Evolutionary conservation across 2,329 filamentous ascomycete genomes (phyloP), one percentile per base, ranked within the genome.

Genomic region (Clonostachys solani): DNA sequence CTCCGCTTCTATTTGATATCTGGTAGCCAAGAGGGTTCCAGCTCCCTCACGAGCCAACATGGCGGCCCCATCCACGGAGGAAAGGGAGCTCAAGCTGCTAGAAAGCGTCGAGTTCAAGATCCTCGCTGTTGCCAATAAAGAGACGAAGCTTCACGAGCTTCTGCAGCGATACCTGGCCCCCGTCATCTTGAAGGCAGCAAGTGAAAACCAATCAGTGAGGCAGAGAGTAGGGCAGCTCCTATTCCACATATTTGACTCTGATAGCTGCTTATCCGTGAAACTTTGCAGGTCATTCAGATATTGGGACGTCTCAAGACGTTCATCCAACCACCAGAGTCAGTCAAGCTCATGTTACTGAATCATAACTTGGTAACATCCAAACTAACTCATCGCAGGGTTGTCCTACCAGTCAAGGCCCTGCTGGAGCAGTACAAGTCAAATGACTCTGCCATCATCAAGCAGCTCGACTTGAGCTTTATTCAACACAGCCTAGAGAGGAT

Each of bases 381-480:
- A 29, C 16, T 45, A 16, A 50, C 49, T 6, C 8, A 12, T 16
- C 10, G 51, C 52, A 78, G 78, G 43, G 83, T 96, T 53, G 77
- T 92, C 46, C 73, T 99, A 6, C 94, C 94, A 1, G 91, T 97
- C 12, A 79, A 82, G n/a, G 82, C 84, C 15, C 75, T 99, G 16
- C 67, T 97, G 47, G 86, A 91, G 56, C 94, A 97, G 64, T 96
- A 95, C 75, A 95, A 95, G 65, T 60, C 88, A 18, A 82, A 81
- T 36, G 75, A 83, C 37, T 86, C 84, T 12, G 73, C 84, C 1
- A 75, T 96, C 36, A 82, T 99, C 53, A 86, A 89, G 52, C 89
- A 95, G 61, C 87, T 96, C 56, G 92, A 97, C 66, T 72, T 97
- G 38, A 77, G 87, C 16, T 96, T 95, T 61, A 87, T 96, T 36